Evolutionary conservation across 371 early-diverging fungal genomes (phyloP), one percentile per base, ranked within the genome.

Genomic region (Rhizomucor pusillus): DNA sequence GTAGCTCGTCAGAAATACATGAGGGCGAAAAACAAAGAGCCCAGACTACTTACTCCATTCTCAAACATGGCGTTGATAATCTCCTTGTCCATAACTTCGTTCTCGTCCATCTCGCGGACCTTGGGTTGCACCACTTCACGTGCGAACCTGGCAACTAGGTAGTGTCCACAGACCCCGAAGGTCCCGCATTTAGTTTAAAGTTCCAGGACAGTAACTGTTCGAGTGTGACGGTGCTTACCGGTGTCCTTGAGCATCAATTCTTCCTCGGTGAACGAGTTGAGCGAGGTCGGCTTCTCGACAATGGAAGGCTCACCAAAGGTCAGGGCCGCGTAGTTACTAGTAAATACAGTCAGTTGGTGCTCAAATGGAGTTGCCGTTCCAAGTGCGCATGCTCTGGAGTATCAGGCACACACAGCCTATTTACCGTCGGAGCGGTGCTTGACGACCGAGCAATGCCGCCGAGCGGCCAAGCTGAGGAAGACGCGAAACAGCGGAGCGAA

Each of bases 31-130:
- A 14, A 41, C 19, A 13, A 18, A 46, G 11, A n/a, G n/a, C n/a
- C n/a, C n/a, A n/a, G 13, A 36, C 22, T 23, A 80, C 84, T 60
- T 78, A 90, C 91, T 44, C 94, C 94, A 59, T 88, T 85, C 52
- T 97, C 91, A 60, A 94, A 94, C 59, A 95, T 79, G 5, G 90
- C 90, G 62, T 90, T 81, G 61, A 97, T 78, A 44, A 98, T 78
- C 19, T 65, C 65, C 55, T 82, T 80, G 71, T 95, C 94, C 73
- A 96, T 70, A 47, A 73, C 52, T 65, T 96, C 97, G 20, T 73
- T 75, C 67, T 98, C 97, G 71, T 98, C 99, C 99, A 98, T 98
- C 59, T 88, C 77, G 23, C 69, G 61, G 18, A 97, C 97, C 59
- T 83, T 83, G 51, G 98, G 98, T 52, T 80, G 75, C 50, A 98